A percentile compares a stretch with the other conserved stretches of the same genome.
phyloP scores from a whole-genome alignment of 176 grass and related monocot genomes.

The Canna indica region DNA sequence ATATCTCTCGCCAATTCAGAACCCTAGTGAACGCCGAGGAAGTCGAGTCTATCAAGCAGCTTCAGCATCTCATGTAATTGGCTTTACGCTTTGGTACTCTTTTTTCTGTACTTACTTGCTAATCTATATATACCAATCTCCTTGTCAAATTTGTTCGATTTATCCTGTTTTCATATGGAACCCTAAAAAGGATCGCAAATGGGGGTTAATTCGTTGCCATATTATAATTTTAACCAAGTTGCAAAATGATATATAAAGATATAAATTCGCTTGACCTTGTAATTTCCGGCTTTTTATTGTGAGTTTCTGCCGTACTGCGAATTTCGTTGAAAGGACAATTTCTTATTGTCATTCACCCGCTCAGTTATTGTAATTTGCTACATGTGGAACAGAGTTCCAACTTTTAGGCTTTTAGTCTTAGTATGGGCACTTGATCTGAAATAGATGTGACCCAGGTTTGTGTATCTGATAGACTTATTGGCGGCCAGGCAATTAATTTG shows the following conservation, averaged over 20 bases:
- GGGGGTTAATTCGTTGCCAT: background rate
- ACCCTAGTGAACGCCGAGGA: constrained; percentile 43
- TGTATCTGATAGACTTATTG: background rate
- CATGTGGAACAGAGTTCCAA: background rate
- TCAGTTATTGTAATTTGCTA: background rate
- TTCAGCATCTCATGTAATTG: constrained; percentile 65
- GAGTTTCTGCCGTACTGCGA: background rate
- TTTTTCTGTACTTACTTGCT: background rate
- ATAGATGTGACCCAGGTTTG: background rate
- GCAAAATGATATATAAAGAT: too few species aligned
- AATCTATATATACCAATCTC: background rate
- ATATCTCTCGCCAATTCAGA: constrained; percentile 50
- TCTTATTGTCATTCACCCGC: background rate
- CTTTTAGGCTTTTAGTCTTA: background rate
- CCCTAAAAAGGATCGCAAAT: background rate
- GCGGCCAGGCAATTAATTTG: background rate
- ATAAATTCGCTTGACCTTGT: background rate
- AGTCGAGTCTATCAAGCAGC: constrained; percentile 43
- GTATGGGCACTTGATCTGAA: background rate
- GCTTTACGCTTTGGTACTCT: background rate
- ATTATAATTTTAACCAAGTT: too few species aligned
- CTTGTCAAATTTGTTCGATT: background rate
- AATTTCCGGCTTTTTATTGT: too few species aligned
- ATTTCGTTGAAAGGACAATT: background rate
- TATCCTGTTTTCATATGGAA: constrained; percentile 2